Conservation (phyloP, 192 early-diverging fungal genomes). For the Coemansia nantahalensis region DNA sequence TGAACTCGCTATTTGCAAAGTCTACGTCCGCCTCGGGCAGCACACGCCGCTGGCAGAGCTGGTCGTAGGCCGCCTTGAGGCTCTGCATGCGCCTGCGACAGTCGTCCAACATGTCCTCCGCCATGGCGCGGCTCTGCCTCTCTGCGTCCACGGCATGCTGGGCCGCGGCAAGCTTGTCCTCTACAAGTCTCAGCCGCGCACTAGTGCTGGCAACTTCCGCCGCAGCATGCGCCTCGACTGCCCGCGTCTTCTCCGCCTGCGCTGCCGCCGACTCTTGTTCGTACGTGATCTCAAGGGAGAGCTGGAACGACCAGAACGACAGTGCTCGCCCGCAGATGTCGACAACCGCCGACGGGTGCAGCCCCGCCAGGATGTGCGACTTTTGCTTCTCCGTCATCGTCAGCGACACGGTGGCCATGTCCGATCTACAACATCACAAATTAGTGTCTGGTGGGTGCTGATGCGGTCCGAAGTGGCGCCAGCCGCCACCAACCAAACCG, state of each 20-base stretch:
- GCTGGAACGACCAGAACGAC: slow-evolving; percentile 67
- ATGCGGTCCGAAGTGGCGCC: no score
- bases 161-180: slow-evolving; percentile 9
- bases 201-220: no score
- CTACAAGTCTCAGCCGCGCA: no score
- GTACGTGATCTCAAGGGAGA: slow-evolving; percentile 56
- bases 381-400: slow-evolving; percentile 64
- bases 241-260: slow-evolving; percentile 34
- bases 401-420: slow-evolving; percentile 58
- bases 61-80: slow-evolving; percentile 34
- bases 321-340: slow-evolving; percentile 65
- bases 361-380: slow-evolving; percentile 63
- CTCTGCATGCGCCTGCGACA: slow-evolving; percentile 55
- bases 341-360: slow-evolving; percentile 60
- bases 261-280: slow-evolving; percentile 28
- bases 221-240: slow-evolving; percentile 28
- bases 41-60: neutral
- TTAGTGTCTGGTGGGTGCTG: no score
- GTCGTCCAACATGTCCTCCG: slow-evolving; percentile 42
- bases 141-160: slow-evolving; percentile 21
- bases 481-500: no score
- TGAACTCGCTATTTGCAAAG: neutral
- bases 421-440: slow-evolving; percentile 37
- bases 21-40: neutral
- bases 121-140: slow-evolving; percentile 21